Conservation (phyloP, 2,329 filamentous ascomycete genomes). For the Geosmithia morbida region DNA sequence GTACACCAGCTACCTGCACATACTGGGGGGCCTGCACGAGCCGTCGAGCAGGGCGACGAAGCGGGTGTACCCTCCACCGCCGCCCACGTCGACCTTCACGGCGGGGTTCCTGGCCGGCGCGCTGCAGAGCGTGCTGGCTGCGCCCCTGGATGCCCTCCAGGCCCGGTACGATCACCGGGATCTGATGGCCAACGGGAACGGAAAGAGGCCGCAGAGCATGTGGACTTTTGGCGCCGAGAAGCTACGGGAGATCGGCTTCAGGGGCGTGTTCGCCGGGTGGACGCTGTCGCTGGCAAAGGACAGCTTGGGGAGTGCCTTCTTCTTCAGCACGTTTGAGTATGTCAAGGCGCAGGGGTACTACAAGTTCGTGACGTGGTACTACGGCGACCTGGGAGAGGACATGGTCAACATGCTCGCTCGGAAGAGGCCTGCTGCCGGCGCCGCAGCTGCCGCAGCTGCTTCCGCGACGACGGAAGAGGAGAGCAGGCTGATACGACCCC, state of each 20-base stretch:
- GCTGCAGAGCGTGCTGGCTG: slow-evolving; percentile 57
- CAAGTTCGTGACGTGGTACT: slow-evolving; percentile 55
- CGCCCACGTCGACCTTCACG: slow-evolving; percentile 46
- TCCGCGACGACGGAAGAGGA: slow-evolving; percentile 6
- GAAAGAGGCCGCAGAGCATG: slow-evolving; percentile 43
- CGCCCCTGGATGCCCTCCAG: slow-evolving; percentile 63
- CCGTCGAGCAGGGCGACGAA: slow-evolving; percentile 42
- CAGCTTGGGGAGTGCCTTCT: slow-evolving; percentile 52
- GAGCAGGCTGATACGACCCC: slow-evolving; percentile 47
- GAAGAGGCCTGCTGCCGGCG: slow-evolving; percentile 21
- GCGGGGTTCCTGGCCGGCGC: slow-evolving; percentile 57
- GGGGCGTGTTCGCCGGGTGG: slow-evolving; percentile 64
- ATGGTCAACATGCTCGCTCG: slow-evolving; percentile 32
- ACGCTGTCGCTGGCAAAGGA: slow-evolving; percentile 55
- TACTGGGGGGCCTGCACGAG: slow-evolving; percentile 50
- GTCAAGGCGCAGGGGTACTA: slow-evolving; percentile 62
- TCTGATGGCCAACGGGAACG: slow-evolving; percentile 24
- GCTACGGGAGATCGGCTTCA: slow-evolving; percentile 54
- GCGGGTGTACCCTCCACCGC: slow-evolving; percentile 56
- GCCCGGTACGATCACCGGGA: slow-evolving; percentile 51
- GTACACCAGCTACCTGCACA: slow-evolving; percentile 63
- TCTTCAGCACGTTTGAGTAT: slow-evolving; percentile 65
- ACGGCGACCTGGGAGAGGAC: slow-evolving; percentile 41
- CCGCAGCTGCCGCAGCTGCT: too few relatives aligned
- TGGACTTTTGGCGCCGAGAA: slow-evolving; percentile 54